A percentile compares a stretch with the other conserved stretches of the same genome.
These are phyloP conservation scores for Scedosporium apiospermum DNA, from an alignment of 2,329 filamentous ascomycete genomes.

Conservation along the genomic window DNA sequence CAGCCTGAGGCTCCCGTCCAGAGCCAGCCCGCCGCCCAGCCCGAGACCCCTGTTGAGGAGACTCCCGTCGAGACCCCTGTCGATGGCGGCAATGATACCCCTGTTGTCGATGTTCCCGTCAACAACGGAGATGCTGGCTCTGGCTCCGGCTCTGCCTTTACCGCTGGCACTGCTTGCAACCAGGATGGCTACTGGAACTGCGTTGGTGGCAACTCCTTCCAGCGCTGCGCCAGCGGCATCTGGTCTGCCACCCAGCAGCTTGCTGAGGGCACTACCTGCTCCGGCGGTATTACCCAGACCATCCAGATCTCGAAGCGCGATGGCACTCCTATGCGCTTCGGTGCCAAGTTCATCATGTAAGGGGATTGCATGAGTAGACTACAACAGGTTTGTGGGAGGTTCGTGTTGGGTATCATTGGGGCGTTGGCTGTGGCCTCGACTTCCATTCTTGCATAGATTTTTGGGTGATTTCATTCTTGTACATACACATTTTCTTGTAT, in stretches of 20 bases:
- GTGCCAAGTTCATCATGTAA: constrained; percentile 12
- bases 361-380: no score
- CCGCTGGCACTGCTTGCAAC: constrained; percentile 35
- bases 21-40: constrained; percentile 1
- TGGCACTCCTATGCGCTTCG: constrained; percentile 7
- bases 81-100: constrained; percentile 1
- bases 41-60: constrained; percentile 13
- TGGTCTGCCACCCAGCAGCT: constrained; percentile 36
- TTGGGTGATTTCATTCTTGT: background rate
- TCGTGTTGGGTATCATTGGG: no score
- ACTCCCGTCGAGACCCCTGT: constrained; percentile 9
- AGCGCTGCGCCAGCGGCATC: constrained; percentile 42
- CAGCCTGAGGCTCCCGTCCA: constrained; percentile 12
- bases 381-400: no score
- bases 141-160: constrained; percentile 15
- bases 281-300: constrained; percentile 24
- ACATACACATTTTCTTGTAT: background rate
- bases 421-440: no score
- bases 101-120: constrained; percentile 2
- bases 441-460: background rate
- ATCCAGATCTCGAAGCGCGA: constrained; percentile 9
- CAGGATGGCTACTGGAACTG: constrained; percentile 46
- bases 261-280: constrained; percentile 36
- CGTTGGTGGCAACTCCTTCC: constrained; percentile 37
- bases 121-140: constrained; percentile 13